Evolutionary conservation across 306 rosid species (phyloP), one percentile per base, ranked within the genome.

Genomic region (Glycine tomentella): DNA sequence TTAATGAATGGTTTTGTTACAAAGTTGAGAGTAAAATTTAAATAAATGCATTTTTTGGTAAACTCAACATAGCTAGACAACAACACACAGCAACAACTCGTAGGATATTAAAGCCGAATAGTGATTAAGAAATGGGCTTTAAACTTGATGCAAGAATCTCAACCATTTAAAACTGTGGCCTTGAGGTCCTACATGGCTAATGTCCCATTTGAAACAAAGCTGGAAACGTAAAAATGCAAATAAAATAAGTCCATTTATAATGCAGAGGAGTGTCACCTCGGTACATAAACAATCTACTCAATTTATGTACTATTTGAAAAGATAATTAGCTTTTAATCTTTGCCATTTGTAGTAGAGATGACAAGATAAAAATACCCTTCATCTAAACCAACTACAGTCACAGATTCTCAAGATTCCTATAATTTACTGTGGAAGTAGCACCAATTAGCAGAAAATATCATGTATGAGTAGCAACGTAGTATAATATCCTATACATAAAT

Each of bases 31-130:
- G 65, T 40, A 61, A 20, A 74, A 69, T n/a, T 31, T 31, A 55
- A 63, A 52, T 6, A 75, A 16, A 40, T 11, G 9, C 9, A 48
- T 63, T 9, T 58, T 15, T 38, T 25, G 81, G 44, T 25, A 72
- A 72, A 58, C 64, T 49, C 55, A 46, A 55, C n/a, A 76, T 45
- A 55, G 71, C 75, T 53, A 76, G 67, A 71, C 20, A 80, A n/a
- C n/a, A n/a, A 67, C 68, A 67, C n/a, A 52, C 36, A 7, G 25
- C 52, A 75, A 51, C 36, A 75, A 52, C n/a, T 3, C 42, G 1
- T 31, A 15, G 38, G 51, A 74, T n/a, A 74, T 73, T 50, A 53
- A 5, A 73, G 52, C 42, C 49, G 53, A 14, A 72, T 53, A 65
- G 67, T 63, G 44, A 59, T 16, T 14, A 67, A 10, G 68, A 84